Evolutionary conservation across 1,139 yeast species (phyloP).

Genomic region (Yamadazyma epiphylla): DNA sequence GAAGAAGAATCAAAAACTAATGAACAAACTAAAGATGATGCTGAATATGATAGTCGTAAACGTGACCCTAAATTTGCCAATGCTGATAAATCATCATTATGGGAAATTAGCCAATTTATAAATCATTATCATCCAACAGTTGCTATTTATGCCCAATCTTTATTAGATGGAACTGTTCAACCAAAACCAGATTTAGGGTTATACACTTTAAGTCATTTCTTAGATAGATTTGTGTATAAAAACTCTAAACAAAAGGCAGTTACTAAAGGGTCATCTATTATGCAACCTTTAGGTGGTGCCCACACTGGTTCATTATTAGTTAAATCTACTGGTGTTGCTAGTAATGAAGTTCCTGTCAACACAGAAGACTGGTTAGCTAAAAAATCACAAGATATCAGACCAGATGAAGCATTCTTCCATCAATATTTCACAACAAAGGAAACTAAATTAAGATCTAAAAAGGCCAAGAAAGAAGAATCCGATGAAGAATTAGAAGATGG

Average conservation of each 20-base stretch:
- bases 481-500: slow-evolving; percentile 60
- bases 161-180: slow-evolving; percentile 43
- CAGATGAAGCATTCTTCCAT: slow-evolving; percentile 87
- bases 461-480: slow-evolving; percentile 15
- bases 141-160: slow-evolving; percentile 69
- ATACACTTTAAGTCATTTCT: slow-evolving; percentile 82
- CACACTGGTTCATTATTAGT: slow-evolving; percentile 77
- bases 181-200: slow-evolving; percentile 83
- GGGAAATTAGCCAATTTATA: slow-evolving; percentile 78
- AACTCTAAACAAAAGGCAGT: slow-evolving; percentile 76
- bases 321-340: slow-evolving; percentile 52
- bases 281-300: slow-evolving; percentile 96
- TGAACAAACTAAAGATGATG: slow-evolving; percentile 33
- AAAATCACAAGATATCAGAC: slow-evolving; percentile 63
- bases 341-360: slow-evolving; percentile 62
- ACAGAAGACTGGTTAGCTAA: slow-evolving; percentile 78
- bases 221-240: slow-evolving; percentile 93
- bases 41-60: slow-evolving; percentile 75
- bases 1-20: slow-evolving; percentile 29
- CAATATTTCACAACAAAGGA: slow-evolving; percentile 75
- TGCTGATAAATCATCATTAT: slow-evolving; percentile 74
- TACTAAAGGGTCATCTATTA: slow-evolving; percentile 82
- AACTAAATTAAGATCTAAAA: slow-evolving; percentile 38
- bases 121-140: slow-evolving; percentile 93
- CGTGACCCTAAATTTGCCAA: slow-evolving; percentile 89